A percentile compares a stretch with the other conserved stretches of the same genome.
phyloP scores from a whole-genome alignment of 2,329 filamentous ascomycete species.

The Cercospora sp. region DNA sequence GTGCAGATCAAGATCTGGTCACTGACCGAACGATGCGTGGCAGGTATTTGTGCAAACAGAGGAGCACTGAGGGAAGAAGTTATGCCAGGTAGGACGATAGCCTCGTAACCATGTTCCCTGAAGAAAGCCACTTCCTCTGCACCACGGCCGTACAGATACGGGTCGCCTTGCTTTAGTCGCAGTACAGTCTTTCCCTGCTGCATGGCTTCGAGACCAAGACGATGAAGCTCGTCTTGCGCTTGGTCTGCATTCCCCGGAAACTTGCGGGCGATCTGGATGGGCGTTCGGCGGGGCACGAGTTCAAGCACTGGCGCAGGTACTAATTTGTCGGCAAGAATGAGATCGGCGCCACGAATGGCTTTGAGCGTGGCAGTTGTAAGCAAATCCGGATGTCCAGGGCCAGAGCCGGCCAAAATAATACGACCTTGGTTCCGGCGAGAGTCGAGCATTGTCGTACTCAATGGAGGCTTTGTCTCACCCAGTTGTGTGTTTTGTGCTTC shows the following conservation, averaged over 20 bases:
- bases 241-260: slow-evolving; percentile 96
- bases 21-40: slow-evolving; percentile 84
- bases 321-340: slow-evolving; percentile 84
- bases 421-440: slow-evolving; percentile 55
- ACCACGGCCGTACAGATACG: slow-evolving; percentile 92
- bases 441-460: slow-evolving; percentile 36
- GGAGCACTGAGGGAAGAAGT: slow-evolving; percentile 86
- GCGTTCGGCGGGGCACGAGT: slow-evolving; percentile 84
- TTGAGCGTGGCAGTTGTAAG: slow-evolving; percentile 80
- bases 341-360: slow-evolving; percentile 71
- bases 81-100: slow-evolving; percentile 79
- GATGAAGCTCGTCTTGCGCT: slow-evolving; percentile 85
- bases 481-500: slow-evolving; percentile 37
- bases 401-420: slow-evolving; percentile 87
- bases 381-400: slow-evolving; percentile 88
- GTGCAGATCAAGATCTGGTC: slow-evolving; percentile 97
- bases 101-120: slow-evolving; percentile 64
- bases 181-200: slow-evolving; percentile 75
- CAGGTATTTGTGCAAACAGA: slow-evolving; percentile 82
- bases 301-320: slow-evolving; percentile 82
- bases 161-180: slow-evolving; percentile 92
- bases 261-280: slow-evolving; percentile 89
- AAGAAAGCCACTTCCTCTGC: slow-evolving; percentile 92
- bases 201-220: slow-evolving; percentile 70
- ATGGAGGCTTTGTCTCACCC: slow-evolving; percentile 34